Evolutionary conservation across 1,139 yeast species (phyloP), one percentile per base, ranked within the genome.

Genomic region (Zygoascus sp.): DNA sequence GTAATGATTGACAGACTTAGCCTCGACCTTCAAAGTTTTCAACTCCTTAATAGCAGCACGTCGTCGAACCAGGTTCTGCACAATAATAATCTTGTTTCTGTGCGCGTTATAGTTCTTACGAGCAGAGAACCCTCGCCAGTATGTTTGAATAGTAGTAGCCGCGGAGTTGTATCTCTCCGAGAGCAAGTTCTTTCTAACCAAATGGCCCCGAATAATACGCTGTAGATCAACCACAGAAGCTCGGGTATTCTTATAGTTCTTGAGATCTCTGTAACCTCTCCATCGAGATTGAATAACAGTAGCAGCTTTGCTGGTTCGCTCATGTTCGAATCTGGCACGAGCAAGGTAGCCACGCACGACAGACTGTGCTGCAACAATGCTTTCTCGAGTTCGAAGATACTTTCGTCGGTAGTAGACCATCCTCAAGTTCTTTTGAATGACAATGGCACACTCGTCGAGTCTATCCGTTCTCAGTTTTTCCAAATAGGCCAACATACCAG

Each of bases 401-500:
- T 72, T 67, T 55, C 77, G 75, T 58, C 94, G 83, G 65, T 77
- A 79, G 58, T 76, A 73, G 37, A 76, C 70, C 66, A 79, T 84
- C 61, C 87, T 80, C 62, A 90, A 72, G 58, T 86, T 80, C 77
- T 88, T 89, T 70, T 92, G 98, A 55, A 92, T 83, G 68, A 84
- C 71, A 20, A 81, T 81, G 2, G 96, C 96, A 46, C 95, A 83
- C 48, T 70, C 77, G 61, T 77, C 77, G 54, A 89, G 76, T 58
- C 88, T 85, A 57, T 83, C 88, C 21, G 88, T 70, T 65, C 97
- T 81, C 59, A 84, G 69, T 57, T 88, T 88, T 68, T 92, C 98
- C 27, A 94, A 71, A 48, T 80, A 79, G 1, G 97, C 98, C 46
- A 94, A 72, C 54, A 92, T 89, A 47, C 98, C 98, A 58, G 96